Conservation (phyloP, 2,329 filamentous ascomycete genomes). For the Talaromyces sp. region DNA sequence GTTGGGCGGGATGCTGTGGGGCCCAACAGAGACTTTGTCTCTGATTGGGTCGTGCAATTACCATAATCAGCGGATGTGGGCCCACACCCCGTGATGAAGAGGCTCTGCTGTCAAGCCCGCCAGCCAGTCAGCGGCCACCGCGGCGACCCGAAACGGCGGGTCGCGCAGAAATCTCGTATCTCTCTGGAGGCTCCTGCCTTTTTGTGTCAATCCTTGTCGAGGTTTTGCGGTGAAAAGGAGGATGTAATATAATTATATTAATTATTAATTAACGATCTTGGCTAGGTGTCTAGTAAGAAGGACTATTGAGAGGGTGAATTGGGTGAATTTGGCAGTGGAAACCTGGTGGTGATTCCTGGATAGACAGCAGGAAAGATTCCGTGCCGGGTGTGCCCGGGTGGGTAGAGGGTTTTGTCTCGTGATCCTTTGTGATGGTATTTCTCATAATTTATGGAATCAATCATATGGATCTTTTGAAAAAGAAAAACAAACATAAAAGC, state of each 20-base stretch:
- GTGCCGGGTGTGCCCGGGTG: background rate
- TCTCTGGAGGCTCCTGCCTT: background rate
- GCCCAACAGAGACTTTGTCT: background rate
- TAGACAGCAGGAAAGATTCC: background rate
- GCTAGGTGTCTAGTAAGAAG: constrained; percentile 14
- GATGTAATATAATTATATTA: background rate
- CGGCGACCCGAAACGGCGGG: background rate
- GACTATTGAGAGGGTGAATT: constrained; percentile 24
- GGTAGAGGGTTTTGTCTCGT: background rate
- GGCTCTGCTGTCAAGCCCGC: background rate
- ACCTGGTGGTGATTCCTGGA: background rate
- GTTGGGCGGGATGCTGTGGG: background rate
- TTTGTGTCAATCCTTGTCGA: background rate
- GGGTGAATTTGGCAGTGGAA: too few species aligned
- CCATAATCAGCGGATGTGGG: background rate
- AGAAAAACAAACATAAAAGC: too few species aligned
- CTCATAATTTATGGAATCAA: too few species aligned
- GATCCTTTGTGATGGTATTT: too few species aligned
- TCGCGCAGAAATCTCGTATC: background rate
- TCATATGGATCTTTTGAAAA: too few species aligned
- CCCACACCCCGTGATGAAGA: background rate
- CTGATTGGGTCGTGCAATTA: background rate
- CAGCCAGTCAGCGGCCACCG: background rate
- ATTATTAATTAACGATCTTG: background rate
- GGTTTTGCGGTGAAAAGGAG: background rate